Percentiles rank a stretch among this genome's conserved stretches.
Evolutionary conservation across 768 basidiomycete genomes (phyloP).

Genomic region (Calvatia gigantea): DNA sequence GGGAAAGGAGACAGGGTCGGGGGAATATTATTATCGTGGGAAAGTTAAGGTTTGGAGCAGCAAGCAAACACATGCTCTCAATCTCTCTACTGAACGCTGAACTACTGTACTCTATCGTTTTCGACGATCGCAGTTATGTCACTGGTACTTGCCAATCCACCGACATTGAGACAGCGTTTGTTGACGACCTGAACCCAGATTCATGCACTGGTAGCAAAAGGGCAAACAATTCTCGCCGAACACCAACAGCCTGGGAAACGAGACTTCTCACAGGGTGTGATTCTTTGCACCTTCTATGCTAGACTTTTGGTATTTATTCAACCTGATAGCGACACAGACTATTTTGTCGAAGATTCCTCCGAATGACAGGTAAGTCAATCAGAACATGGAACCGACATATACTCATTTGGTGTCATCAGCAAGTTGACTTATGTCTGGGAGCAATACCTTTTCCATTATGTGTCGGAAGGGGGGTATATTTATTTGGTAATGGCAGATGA

Average conservation of each 20-base stretch:
- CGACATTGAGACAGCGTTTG: background rate
- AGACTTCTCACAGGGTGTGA: slow-evolving; percentile 85
- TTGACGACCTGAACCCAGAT: slow-evolving; percentile 41
- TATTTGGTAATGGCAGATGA: slow-evolving; percentile 97
- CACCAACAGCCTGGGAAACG: slow-evolving; percentile 68
- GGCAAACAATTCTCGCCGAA: slow-evolving; percentile 80
- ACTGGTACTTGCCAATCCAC: slow-evolving; percentile 19
- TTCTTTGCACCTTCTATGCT: background rate
- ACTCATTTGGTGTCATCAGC: slow-evolving; percentile 33
- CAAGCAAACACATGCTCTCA: background rate
- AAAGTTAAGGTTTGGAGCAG: slow-evolving; percentile 8
- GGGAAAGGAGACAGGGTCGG: no score
- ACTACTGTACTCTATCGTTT: background rate
- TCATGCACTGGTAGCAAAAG: slow-evolving; percentile 81
- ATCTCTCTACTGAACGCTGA: background rate
- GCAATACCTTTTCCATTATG: slow-evolving; percentile 91
- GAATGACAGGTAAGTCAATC: slow-evolving; percentile 51
- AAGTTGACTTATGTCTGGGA: slow-evolving; percentile 89
- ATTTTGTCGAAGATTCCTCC: slow-evolving; percentile 96
- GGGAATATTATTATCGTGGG: slow-evolving; percentile 7
- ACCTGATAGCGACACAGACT: slow-evolving; percentile 65
- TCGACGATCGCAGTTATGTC: slow-evolving; percentile 22
- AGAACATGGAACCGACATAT: background rate
- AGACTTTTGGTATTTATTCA: background rate
- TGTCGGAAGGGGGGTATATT: slow-evolving; percentile 82